Evolutionary conservation across 306 rosid species (phyloP).

Genomic region (Senna siamea): DNA sequence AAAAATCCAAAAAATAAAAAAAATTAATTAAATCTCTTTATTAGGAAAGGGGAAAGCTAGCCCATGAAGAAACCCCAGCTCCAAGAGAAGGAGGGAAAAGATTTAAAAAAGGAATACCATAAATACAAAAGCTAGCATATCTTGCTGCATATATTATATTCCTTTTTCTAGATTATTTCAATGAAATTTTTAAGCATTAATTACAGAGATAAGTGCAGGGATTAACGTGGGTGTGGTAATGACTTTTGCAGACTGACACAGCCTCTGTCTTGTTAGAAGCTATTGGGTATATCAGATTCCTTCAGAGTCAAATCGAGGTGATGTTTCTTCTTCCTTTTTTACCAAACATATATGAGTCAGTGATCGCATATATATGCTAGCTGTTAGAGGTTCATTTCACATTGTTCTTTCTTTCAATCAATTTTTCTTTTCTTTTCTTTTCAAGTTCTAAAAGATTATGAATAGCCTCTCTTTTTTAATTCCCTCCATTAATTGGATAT

Average conservation of each 20-base stretch:
- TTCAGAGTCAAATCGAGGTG: conserved; percentile 99
- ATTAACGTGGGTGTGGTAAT: conserved; percentile 40
- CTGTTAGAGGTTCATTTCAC: conserved; percentile 55
- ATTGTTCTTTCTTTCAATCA: conserved; percentile 42
- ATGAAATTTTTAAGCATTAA: conserved; percentile 40
- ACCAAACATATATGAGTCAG: conserved; percentile 54
- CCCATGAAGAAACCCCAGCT: too few relatives aligned
- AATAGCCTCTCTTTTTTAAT: not conserved
- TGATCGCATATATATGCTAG: conserved; percentile 53
- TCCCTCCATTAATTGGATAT: conserved; percentile 18
- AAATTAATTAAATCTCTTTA: too few relatives aligned
- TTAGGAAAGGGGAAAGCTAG: too few relatives aligned
- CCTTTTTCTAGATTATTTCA: too few relatives aligned
- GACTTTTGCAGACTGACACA: conserved; percentile 98
- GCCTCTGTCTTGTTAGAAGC: conserved; percentile 99
- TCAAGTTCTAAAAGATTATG: conserved; percentile 54
- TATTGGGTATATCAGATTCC: conserved; percentile 99
- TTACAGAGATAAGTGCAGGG: conserved; percentile 47
- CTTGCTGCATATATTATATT: too few relatives aligned
- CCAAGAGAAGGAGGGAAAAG: too few relatives aligned
- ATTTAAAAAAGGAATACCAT: not conserved
- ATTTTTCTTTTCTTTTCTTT: too few relatives aligned
- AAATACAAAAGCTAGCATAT: conserved; percentile 13
- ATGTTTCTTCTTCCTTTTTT: conserved; percentile 46
- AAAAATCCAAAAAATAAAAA: too few relatives aligned